Evolutionary conservation across 169 alveolate genomes (phyloP), one percentile per base, ranked within the genome.

Genomic region (Plasmodium berghei): DNA sequence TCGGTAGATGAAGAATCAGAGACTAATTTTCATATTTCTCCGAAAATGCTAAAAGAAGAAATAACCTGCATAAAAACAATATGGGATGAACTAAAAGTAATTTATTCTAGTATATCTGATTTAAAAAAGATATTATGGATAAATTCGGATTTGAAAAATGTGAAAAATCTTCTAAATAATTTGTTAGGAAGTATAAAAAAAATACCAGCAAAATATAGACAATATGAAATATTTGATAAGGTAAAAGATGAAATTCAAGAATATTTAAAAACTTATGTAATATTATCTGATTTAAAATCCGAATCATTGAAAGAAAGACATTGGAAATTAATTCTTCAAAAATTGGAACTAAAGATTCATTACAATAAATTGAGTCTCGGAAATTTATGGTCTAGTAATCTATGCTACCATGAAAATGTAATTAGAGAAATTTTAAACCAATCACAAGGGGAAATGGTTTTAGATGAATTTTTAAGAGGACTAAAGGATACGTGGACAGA

Each of bases 281-380:
- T 90, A 34, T 87, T 97, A 55, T 73, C 92, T 9, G 99, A 98
- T 54, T 85, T 97, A 80, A 97, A 97, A 87, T 96, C 99, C 1
- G 99, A 98, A 59, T 98, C 99, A 5, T 96, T 98, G 92, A 98
- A 98, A 91, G 99, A 97, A 22, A 89, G 99, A 26, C 99, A 98
- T 90, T 98, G 99, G 99, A 96, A 95, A 88, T 80, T 83, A 6
- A 91, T 98, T 12, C 93, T 97, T n/a, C 92, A 92, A 59, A 93
- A 89, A 72, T 90, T 97, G 46, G 66, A 90, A 49, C 85, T 97
- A 24, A 93, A 93, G 40, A 89, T 92, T 55, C 66, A 89, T 16
- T 75, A 94, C 46, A 94, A 93, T 66, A 98, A 97, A n/a, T 74
- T 98, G 42, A 94, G 97, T 16, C 92, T 98, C 18, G 97, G 97